phyloP scores from a whole-genome alignment of 768 basidiomycete genomes.

The Cystofilobasidium macerans region DNA sequence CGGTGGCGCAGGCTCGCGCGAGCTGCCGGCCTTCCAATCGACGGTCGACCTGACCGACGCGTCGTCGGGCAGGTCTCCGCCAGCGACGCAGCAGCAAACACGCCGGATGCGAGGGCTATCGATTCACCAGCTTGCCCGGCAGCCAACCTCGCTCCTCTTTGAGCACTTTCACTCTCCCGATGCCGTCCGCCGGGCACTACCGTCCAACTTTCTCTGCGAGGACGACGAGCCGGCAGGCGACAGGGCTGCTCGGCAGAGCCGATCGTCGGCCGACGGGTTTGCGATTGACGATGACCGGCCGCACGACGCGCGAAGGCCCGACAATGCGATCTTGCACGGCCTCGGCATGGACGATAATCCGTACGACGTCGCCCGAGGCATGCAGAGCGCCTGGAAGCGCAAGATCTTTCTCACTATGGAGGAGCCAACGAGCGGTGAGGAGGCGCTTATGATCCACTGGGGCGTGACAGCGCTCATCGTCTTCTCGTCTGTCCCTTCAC shows the following conservation, averaged over 20 bases:
- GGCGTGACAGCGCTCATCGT: slow-evolving; percentile 10
- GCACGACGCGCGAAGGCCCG: too few species aligned
- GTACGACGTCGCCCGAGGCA: slow-evolving; percentile 17
- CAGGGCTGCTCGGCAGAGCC: neutral
- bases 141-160: slow-evolving; percentile 9
- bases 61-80: neutral
- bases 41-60: neutral
- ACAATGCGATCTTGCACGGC: slow-evolving; percentile 4
- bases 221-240: slow-evolving; percentile 12
- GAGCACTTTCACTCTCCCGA: neutral
- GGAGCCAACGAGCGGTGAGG: slow-evolving; percentile 9
- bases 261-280: neutral
- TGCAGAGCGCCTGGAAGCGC: slow-evolving; percentile 14
- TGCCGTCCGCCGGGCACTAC: neutral
- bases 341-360: slow-evolving; percentile 21
- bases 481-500: slow-evolving; percentile 13
- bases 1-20: neutral
- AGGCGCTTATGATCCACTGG: slow-evolving; percentile 17
- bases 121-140: slow-evolving; percentile 1
- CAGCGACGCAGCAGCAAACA: too few species aligned
- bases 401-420: slow-evolving; percentile 23
- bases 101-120: neutral
- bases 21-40: neutral
- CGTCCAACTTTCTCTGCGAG: slow-evolving; percentile 21
- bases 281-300: too few species aligned